A percentile compares a stretch with the other conserved stretches of the same genome.
These are phyloP conservation scores for Fomitopsis betulina DNA, from an alignment of 1,284 basidiomycete species.

Conservation along the genomic window DNA sequence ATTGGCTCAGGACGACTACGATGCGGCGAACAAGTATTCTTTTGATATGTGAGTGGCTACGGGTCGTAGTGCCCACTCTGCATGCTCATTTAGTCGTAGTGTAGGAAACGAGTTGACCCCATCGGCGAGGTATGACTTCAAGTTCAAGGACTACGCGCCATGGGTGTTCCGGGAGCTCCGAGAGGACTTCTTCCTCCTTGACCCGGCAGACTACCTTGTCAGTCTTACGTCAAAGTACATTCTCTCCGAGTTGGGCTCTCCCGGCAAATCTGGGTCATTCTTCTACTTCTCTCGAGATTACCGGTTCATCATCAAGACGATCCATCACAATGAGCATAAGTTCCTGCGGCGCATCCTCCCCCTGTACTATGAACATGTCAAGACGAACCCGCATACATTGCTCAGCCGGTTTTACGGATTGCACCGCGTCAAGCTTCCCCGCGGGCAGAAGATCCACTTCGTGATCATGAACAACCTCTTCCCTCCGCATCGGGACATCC, in stretches of 20 bases:
- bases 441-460: slow-evolving; percentile 95
- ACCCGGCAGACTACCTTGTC: slow-evolving; percentile 95
- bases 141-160: slow-evolving; percentile 99
- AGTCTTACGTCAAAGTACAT: slow-evolving; percentile 98
- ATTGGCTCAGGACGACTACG: slow-evolving; percentile 85
- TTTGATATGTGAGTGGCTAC: slow-evolving; percentile 82
- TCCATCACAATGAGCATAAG: slow-evolving; percentile 92
- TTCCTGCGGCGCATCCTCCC: slow-evolving; percentile 86
- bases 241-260: slow-evolving; percentile 96
- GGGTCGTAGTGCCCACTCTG: background rate
- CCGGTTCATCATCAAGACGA: slow-evolving; percentile 99
- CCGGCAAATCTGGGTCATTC: slow-evolving; percentile 97
- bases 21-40: slow-evolving; percentile 90
- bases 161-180: slow-evolving; percentile 96
- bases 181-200: slow-evolving; percentile 92
- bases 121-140: slow-evolving; percentile 95
- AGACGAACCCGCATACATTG: slow-evolving; percentile 90
- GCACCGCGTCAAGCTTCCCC: slow-evolving; percentile 94
- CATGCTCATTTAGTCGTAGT: slow-evolving; percentile 34
- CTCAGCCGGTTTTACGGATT: slow-evolving; percentile 94
- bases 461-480: slow-evolving; percentile 99
- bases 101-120: slow-evolving; percentile 97
- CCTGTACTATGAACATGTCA: slow-evolving; percentile 86
- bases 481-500: slow-evolving; percentile 94
- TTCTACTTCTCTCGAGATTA: slow-evolving; percentile 99